These are phyloP conservation scores for Waitea zeae DNA, from an alignment of 1,284 basidiomycete species.

Conservation along the genomic window DNA sequence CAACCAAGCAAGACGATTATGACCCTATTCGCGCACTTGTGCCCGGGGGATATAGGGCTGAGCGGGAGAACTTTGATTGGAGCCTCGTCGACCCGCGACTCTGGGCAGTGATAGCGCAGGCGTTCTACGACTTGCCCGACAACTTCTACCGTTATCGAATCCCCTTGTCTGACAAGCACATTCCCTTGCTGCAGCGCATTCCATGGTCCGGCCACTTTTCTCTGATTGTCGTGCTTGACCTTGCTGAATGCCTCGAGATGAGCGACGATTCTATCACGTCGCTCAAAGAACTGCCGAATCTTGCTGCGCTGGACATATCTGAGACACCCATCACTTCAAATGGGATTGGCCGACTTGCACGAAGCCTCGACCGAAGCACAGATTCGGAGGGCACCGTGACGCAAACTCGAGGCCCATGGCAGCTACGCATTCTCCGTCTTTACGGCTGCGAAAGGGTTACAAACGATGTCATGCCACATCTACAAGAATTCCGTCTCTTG, in stretches of 20 bases:
- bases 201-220: conserved; percentile 34
- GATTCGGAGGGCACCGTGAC: conserved; percentile 6
- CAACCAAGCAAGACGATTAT: background rate
- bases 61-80: conserved; percentile 12
- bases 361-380: conserved; percentile 12
- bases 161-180: conserved; percentile 31
- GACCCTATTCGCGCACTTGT: conserved; percentile 21
- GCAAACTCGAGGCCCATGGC: conserved; percentile 30
- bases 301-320: conserved; percentile 45
- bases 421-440: conserved; percentile 33
- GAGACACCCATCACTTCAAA: conserved; percentile 29
- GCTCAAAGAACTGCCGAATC: conserved; percentile 29
- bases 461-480: conserved; percentile 18
- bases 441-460: conserved; percentile 26
- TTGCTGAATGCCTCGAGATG: conserved; percentile 31
- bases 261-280: conserved; percentile 33
- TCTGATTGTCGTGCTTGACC: conserved; percentile 40
- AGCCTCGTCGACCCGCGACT: conserved; percentile 30
- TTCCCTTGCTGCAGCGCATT: conserved; percentile 40
- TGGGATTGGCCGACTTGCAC: conserved; percentile 23
- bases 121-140: conserved; percentile 33
- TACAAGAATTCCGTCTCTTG: conserved; percentile 32
- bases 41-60: conserved; percentile 11
- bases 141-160: conserved; percentile 23
- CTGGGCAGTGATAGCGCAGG: conserved; percentile 42